Evolutionary conservation across 805 yeast genomes (phyloP).

Genomic region (Ogataea ganodermae): DNA sequence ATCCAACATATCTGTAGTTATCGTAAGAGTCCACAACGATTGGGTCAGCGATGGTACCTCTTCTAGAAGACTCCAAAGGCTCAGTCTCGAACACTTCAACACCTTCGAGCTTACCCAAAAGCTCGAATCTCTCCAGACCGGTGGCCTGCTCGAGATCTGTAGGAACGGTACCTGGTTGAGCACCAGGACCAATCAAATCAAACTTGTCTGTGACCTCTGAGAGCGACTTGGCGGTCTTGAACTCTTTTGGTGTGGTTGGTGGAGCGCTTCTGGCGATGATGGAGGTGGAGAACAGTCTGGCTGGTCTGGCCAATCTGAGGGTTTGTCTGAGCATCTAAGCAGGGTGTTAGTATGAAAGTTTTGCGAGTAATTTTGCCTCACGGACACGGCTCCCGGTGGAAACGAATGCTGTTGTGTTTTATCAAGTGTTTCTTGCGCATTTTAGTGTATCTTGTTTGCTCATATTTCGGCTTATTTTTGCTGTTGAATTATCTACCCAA

Average conservation of each 20-base stretch:
- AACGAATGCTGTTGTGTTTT: not conserved
- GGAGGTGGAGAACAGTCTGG: slow-evolving; percentile 39
- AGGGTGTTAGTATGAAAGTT: slow-evolving; percentile 9
- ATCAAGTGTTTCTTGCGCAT: not conserved
- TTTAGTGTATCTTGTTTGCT: not conserved
- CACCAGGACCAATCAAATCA: slow-evolving; percentile 89
- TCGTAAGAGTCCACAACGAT: slow-evolving; percentile 87
- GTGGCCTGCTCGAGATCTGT: slow-evolving; percentile 96
- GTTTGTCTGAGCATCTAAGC: slow-evolving; percentile 38
- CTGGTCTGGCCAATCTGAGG: slow-evolving; percentile 37
- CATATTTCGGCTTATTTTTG: not conserved
- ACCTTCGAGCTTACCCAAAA: slow-evolving; percentile 93
- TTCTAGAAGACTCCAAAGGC: slow-evolving; percentile 85
- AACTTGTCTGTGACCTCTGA: slow-evolving; percentile 78
- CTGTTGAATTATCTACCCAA: not conserved
- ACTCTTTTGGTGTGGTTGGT: slow-evolving; percentile 38
- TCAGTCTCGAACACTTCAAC: slow-evolving; percentile 88
- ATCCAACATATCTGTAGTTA: slow-evolving; percentile 93
- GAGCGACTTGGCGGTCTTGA: slow-evolving; percentile 65
- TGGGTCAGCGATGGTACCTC: slow-evolving; percentile 89
- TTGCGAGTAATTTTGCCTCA: too few species aligned
- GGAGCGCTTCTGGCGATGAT: slow-evolving; percentile 27
- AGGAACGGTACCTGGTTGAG: slow-evolving; percentile 79
- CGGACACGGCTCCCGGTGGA: too few species aligned
- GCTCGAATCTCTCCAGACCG: slow-evolving; percentile 95